Conservation (phyloP, 371 early-diverging fungal genomes). For the Mortierella sp. region DNA sequence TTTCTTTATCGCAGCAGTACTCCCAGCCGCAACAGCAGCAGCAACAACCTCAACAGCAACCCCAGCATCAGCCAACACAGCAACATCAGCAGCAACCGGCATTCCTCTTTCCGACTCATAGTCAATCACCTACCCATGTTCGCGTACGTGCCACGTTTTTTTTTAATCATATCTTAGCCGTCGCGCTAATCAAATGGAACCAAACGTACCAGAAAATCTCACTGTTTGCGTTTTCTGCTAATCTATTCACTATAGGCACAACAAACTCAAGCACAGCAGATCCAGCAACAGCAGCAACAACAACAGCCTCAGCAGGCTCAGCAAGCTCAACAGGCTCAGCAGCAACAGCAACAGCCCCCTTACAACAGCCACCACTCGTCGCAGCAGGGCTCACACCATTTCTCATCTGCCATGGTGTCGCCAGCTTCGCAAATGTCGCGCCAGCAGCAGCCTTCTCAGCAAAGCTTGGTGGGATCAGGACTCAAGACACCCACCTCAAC, state of each 20-base stretch:
- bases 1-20: constrained; percentile 45
- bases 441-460: constrained; percentile 39
- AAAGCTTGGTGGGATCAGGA: constrained; percentile 35
- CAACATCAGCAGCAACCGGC: constrained; percentile 42
- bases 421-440: constrained; percentile 43
- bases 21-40: constrained; percentile 36
- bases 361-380: constrained; percentile 44
- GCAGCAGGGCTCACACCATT: constrained; percentile 47
- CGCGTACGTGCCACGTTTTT: constrained; percentile 19
- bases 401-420: constrained; percentile 33
- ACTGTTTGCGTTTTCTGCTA: neutral
- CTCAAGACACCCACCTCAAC: constrained; percentile 42
- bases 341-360: constrained; percentile 33
- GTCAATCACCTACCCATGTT: constrained; percentile 37
- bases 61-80: constrained; percentile 31
- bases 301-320: constrained; percentile 23
- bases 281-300: constrained; percentile 16
- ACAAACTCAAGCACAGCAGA: constrained; percentile 23
- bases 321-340: constrained; percentile 23
- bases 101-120: constrained; percentile 32
- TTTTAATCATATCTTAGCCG: neutral
- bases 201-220: neutral
- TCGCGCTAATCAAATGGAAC: neutral
- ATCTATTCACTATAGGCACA: neutral
- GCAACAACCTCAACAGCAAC: constrained; percentile 24